These are phyloP conservation scores for Phytophthora vignae DNA, from an alignment of 352 stramenopile species.

Conservation along the genomic window DNA sequence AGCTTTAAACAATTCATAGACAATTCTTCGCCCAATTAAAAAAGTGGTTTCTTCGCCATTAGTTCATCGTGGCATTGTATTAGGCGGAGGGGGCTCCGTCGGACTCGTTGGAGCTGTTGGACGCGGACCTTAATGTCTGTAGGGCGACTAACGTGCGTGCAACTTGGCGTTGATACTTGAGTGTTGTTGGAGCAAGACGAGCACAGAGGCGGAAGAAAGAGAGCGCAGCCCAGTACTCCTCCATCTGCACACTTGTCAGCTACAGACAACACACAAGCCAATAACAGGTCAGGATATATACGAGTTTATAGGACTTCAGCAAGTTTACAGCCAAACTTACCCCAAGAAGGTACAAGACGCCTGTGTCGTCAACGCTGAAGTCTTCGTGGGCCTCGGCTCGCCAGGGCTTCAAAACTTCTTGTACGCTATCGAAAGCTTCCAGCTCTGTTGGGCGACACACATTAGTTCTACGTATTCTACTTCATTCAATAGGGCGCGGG, in stretches of 20 bases:
- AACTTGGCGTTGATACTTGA: conserved; percentile 64
- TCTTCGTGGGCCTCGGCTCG: conserved; percentile 16
- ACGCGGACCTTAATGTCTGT: conserved; percentile 39
- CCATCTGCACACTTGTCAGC: conserved; percentile 43
- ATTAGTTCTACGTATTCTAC: no score
- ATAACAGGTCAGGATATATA: conserved; percentile 6
- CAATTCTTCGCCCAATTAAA: not conserved
- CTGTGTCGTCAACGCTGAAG: conserved; percentile 6
- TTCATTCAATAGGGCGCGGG: no score
- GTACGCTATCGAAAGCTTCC: conserved; percentile 36
- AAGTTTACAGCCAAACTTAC: conserved; percentile 23
- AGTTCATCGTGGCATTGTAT: not conserved
- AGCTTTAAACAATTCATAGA: conserved; percentile 32
- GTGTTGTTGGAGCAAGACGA: conserved; percentile 44
- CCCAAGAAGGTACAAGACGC: conserved; percentile 57
- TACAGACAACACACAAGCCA: conserved; percentile 17
- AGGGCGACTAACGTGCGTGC: conserved; percentile 48
- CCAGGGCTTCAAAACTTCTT: conserved; percentile 38
- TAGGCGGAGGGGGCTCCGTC: not conserved
- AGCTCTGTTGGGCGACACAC: conserved; percentile 48
- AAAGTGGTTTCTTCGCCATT: not conserved
- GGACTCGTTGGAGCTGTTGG: conserved; percentile 35
- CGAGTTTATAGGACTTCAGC: not conserved
- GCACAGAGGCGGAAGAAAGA: conserved; percentile 55
- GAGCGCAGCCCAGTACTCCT: conserved; percentile 57